Evolutionary conservation across 306 rosid genomes (phyloP).

Genomic region (Hippophae gyantsensis): DNA sequence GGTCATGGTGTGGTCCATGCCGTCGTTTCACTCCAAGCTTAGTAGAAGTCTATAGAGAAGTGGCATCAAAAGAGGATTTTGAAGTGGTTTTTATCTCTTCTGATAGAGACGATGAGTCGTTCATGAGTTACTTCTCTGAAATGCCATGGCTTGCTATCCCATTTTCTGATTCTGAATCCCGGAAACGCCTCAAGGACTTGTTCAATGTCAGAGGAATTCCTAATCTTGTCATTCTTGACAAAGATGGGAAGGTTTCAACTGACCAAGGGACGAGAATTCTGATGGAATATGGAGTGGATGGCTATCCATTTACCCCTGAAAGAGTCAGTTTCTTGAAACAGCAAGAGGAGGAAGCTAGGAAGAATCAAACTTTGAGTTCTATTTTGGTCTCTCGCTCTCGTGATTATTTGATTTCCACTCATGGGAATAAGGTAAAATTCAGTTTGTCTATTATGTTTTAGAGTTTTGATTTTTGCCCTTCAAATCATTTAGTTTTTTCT

Average conservation of each 20-base stretch:
- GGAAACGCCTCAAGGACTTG: constrained; percentile 27
- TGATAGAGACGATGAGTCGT: constrained; percentile 37
- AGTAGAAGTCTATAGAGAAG: constrained; percentile 25
- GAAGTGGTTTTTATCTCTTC: constrained; percentile 41
- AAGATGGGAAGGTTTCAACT: constrained; percentile 26
- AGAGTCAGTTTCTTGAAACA: constrained; percentile 24
- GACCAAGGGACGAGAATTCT: constrained; percentile 22
- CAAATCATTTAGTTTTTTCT: too few relatives aligned
- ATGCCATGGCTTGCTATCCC: constrained; percentile 57
- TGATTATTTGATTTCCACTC: constrained; percentile 27
- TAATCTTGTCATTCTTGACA: constrained; percentile 29
- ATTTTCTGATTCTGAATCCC: constrained; percentile 25
- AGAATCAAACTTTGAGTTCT: constrained; percentile 30
- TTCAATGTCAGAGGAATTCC: constrained; percentile 45
- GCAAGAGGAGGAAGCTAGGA: constrained; percentile 25
- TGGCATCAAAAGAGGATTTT: constrained; percentile 26
- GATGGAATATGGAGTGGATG: constrained; percentile 35
- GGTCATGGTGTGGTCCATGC: constrained; percentile 47
- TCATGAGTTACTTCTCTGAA: constrained; percentile 33
- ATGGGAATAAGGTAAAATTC: constrained; percentile 27
- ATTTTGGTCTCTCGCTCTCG: constrained; percentile 39
- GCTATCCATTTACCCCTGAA: constrained; percentile 32
- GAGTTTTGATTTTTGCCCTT: too few relatives aligned
- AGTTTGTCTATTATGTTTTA: not conserved
- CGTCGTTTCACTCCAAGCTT: constrained; percentile 38